Base-by-base conservation (phyloP, 495 filamentous ascomycete species). In the Antarctomyces pellizariae region DNA sequence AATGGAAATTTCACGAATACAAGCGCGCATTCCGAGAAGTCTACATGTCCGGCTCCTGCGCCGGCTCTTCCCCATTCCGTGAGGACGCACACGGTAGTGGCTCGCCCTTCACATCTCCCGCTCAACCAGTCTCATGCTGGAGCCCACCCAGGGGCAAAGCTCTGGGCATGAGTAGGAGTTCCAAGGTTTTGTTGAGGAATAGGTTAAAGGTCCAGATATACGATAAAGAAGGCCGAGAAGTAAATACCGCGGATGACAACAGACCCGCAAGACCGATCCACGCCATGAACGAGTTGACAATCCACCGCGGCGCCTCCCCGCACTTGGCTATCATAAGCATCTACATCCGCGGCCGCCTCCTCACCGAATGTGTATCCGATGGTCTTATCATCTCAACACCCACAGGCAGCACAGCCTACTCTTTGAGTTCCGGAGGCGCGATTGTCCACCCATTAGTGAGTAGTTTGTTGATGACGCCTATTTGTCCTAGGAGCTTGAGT, bases 341-440 rank as follows among this genome's bases (percentile, higher is more conserved):
- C 20, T 86, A 61, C 42, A 65, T 95, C 18, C 77, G 76, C 32
- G 67, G 69, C 6, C 69, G 78, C 26, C 80, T 80, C 36, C 54
- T 97, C 13, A 97, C 86, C 3, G 78, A 89, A 38, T 79, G 76
- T 0, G 80, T 93, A 14, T 79, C 82, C 1, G 86, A 97, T 39
- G 86, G 86, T 26, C 84, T 97, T 37, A 79, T 97, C 21, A 70
- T 93, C 23, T 76, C 69, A 16, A 92, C 86, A 0, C 86, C 86
- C 0, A 97, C 86, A 0, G 86, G 86, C 3, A 84, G 75, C 30
- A 97, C 86, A 0, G 89, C 86, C 1, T 97, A 95, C 54, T 82
- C 70, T 13, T 60, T 97, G n/a, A 77, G 69, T 36, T 71, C 70
- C 5, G 86, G 86, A 7, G 86, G 86, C n/a, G 76, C 68, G 39